phyloP scores from a whole-genome alignment of 306 rosid species.

The Elaeagnus macrophylla region DNA sequence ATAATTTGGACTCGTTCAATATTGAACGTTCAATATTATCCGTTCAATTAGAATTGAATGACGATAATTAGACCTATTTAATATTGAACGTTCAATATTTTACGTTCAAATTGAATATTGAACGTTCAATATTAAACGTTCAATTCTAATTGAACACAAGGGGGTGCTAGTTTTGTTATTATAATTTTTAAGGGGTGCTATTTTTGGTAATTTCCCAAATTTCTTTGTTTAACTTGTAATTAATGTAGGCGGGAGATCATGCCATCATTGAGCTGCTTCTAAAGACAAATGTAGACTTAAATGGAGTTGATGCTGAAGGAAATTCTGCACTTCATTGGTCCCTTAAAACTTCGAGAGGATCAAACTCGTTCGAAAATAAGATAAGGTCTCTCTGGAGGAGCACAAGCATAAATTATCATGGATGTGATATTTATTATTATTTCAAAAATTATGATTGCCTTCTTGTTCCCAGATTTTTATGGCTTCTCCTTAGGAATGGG shows the following conservation, averaged over 20 bases:
- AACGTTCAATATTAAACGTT: too few species aligned
- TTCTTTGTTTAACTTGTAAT: neutral
- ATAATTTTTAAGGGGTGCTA: too few species aligned
- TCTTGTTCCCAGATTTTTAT: conserved; percentile 19
- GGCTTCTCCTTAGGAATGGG: conserved; percentile 28
- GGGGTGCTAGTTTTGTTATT: too few species aligned
- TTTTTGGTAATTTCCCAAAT: neutral
- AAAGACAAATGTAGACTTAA: conserved; percentile 24
- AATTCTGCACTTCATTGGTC: conserved; percentile 40
- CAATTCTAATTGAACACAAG: too few species aligned
- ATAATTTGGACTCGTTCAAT: too few species aligned
- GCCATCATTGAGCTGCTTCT: conserved; percentile 26
- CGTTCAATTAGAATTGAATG: too few species aligned
- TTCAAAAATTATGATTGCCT: neutral
- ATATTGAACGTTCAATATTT: too few species aligned
- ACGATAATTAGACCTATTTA: too few species aligned
- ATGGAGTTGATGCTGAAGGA: conserved; percentile 31
- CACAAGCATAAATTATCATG: neutral
- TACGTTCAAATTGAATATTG: too few species aligned
- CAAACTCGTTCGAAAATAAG: conserved; percentile 15
- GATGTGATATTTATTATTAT: neutral
- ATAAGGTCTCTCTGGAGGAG: neutral
- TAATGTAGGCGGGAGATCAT: conserved; percentile 30
- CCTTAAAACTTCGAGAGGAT: conserved; percentile 19
- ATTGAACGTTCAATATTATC: too few species aligned